Evolutionary conservation across 495 filamentous ascomycete species (phyloP).

Genomic region (Wilcoxina mikolae): DNA sequence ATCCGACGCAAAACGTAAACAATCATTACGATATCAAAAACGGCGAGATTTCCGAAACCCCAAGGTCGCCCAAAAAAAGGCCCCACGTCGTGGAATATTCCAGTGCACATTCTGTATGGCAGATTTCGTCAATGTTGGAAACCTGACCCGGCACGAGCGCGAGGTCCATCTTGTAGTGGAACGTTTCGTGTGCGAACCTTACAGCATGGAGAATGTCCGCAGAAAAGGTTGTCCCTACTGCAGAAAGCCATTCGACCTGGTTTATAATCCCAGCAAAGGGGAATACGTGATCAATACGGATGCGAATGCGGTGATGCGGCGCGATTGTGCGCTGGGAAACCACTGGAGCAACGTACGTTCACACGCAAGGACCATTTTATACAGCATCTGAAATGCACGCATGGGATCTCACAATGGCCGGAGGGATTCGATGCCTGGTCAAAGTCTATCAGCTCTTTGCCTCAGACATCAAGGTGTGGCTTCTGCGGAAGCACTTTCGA

Average conservation of each 20-base stretch:
- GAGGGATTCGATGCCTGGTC: neutral
- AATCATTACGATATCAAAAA: neutral
- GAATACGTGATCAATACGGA: neutral
- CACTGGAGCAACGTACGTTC: neutral
- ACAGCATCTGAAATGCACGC: neutral
- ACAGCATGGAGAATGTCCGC: neutral
- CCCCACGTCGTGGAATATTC: no score
- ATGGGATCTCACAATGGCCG: neutral
- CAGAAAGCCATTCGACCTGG: neutral
- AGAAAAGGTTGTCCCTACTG: neutral
- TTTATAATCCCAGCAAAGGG: neutral
- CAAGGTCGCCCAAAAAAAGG: neutral
- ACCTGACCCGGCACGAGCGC: neutral
- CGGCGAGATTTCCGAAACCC: neutral
- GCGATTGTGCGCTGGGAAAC: neutral
- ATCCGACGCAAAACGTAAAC: neutral
- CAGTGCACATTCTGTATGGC: constrained; percentile 1
- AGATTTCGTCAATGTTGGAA: neutral
- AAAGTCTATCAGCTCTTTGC: neutral
- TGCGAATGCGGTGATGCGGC: neutral
- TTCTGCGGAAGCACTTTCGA: neutral
- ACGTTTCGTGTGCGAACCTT: neutral
- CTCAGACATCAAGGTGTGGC: constrained; percentile 1
- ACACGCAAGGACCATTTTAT: neutral
- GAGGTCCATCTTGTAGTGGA: neutral